A percentile compares a stretch with the other conserved stretches of the same genome.
Conservation (phyloP, 768 basidiomycete species). For the Lentinula sp. region DNA sequence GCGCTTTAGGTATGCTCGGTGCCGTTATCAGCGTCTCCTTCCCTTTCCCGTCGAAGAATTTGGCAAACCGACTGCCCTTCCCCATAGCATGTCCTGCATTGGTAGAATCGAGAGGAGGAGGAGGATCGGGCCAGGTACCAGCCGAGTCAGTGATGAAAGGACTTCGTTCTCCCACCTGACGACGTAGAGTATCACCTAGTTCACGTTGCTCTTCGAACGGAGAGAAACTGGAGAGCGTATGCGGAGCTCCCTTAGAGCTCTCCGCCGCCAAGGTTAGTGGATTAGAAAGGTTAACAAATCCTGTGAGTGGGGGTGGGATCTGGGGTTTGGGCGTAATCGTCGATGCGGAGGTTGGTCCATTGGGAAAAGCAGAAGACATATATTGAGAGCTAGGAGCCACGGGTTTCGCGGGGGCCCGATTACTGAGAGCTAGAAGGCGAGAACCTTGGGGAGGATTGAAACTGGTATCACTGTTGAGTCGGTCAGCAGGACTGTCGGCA, state of each 20-base stretch:
- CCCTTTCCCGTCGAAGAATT: slow-evolving; percentile 77
- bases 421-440: slow-evolving; percentile 39
- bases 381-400: slow-evolving; percentile 27
- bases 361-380: slow-evolving; percentile 36
- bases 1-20: slow-evolving; percentile 27
- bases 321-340: slow-evolving; percentile 8
- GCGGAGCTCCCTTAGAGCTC: not conserved
- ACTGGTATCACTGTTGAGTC: slow-evolving; percentile 2
- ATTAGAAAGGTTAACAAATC: not conserved
- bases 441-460: slow-evolving; percentile 48
- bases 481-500: slow-evolving; percentile 12
- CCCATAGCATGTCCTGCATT: slow-evolving; percentile 43
- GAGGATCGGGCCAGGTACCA: slow-evolving; percentile 3
- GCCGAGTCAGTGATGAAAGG: slow-evolving; percentile 1
- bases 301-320: not conserved
- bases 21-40: slow-evolving; percentile 31
- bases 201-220: slow-evolving; percentile 45
- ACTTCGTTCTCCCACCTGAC: not conserved
- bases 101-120: slow-evolving; percentile 11
- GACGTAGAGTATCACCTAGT: slow-evolving; percentile 2
- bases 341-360: slow-evolving; percentile 22
- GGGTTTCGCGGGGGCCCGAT: slow-evolving; percentile 21
- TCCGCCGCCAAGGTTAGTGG: not conserved
- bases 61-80: slow-evolving; percentile 82
- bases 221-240: slow-evolving; percentile 30